Conservation (phyloP, 2,329 filamentous ascomycete genomes). For the Leptodontidium sp. region DNA sequence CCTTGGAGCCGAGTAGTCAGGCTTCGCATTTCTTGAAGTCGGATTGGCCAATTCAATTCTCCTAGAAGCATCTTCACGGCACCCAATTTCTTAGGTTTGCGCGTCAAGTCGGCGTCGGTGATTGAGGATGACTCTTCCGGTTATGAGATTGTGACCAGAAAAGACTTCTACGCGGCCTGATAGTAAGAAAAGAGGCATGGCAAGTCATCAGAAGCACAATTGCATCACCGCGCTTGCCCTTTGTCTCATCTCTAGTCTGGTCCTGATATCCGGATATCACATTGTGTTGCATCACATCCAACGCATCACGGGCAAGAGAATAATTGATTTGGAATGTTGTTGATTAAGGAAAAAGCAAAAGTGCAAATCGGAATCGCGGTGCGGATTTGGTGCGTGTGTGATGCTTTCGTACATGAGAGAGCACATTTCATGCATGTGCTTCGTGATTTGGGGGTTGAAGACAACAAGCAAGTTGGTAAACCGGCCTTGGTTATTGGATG, state of each 20-base stretch:
- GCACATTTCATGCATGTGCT: background rate
- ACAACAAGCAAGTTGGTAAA: background rate
- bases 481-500: too few relatives aligned
- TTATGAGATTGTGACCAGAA: background rate
- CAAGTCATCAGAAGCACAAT: slow-evolving; percentile 14
- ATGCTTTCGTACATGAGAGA: too few relatives aligned
- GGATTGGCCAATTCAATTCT: background rate
- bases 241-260: background rate
- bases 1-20: background rate
- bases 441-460: background rate
- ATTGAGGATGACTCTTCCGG: slow-evolving; percentile 9
- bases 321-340: too few relatives aligned
- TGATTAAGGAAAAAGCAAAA: background rate
- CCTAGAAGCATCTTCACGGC: background rate
- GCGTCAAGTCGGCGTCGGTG: background rate
- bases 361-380: background rate
- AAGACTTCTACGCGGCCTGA: slow-evolving; percentile 1
- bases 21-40: background rate
- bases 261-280: background rate
- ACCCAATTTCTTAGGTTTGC: background rate
- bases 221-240: background rate
- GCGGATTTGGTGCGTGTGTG: background rate
- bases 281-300: too few relatives aligned
- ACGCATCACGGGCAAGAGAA: too few relatives aligned
- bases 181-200: slow-evolving; percentile 1